These are phyloP conservation scores for Catunica adiposa DNA, from an alignment of 2,329 filamentous ascomycete genomes.

Conservation along the genomic window DNA sequence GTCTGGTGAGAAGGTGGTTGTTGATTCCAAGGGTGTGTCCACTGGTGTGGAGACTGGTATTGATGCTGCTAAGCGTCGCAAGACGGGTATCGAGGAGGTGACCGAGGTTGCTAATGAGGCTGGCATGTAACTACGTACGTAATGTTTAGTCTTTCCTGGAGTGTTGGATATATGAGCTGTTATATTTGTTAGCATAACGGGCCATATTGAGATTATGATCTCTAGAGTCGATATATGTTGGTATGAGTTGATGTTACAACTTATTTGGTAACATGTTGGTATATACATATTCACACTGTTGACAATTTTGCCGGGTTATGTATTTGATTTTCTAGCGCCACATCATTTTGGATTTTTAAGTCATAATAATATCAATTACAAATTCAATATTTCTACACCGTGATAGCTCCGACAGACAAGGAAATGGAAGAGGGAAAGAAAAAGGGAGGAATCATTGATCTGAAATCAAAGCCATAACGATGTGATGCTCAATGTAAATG, in stretches of 20 bases:
- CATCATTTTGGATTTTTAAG: not conserved
- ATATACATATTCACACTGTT: no score
- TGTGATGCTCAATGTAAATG: conserved; percentile 2
- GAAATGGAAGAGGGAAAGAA: no score
- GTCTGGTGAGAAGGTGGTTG: not conserved
- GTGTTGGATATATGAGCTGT: no score
- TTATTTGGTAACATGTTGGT: no score
- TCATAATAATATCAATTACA: conserved; percentile 4
- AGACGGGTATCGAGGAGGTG: conserved; percentile 8
- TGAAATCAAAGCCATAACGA: not conserved
- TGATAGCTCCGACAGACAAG: not conserved
- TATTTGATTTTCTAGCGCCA: not conserved
- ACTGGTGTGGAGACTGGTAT: conserved; percentile 9
- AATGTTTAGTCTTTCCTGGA: not conserved
- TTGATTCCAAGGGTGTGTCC: conserved; percentile 3
- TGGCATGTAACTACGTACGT: not conserved
- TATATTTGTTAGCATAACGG: no score
- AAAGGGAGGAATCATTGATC: not conserved
- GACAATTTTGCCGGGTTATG: no score
- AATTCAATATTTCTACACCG: not conserved
- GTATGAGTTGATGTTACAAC: no score
- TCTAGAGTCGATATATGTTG: not conserved
- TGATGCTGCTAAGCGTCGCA: conserved; percentile 10
- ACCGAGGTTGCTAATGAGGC: conserved; percentile 8
- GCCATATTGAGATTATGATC: not conserved